phyloP scores from a whole-genome alignment of 2,329 filamentous ascomycete genomes.

The Ascomycota sp. region DNA sequence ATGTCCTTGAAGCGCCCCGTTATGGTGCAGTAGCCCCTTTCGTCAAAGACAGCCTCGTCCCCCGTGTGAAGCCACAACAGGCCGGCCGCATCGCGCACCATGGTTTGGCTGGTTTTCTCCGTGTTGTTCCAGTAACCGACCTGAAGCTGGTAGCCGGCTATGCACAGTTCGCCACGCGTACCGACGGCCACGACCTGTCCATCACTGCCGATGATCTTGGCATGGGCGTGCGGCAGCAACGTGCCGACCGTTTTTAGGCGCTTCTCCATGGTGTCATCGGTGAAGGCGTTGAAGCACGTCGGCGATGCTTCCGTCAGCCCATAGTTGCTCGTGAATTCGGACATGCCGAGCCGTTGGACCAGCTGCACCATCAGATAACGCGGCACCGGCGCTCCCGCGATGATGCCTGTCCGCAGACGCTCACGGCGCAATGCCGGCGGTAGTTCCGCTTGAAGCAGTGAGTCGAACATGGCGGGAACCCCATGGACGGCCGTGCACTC shows the following conservation, averaged over 20 bases:
- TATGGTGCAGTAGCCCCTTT: slow-evolving; percentile 47
- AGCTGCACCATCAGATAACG: slow-evolving; percentile 52
- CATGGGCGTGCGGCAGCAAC: slow-evolving; percentile 50
- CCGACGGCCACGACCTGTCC: slow-evolving; percentile 46
- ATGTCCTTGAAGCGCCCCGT: slow-evolving; percentile 62
- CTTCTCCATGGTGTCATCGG: slow-evolving; percentile 43
- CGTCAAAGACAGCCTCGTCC: slow-evolving; percentile 46
- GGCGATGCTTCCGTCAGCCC: slow-evolving; percentile 59
- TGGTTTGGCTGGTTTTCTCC: slow-evolving; percentile 44
- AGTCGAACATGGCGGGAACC: slow-evolving; percentile 69
- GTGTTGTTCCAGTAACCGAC: slow-evolving; percentile 46
- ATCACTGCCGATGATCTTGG: slow-evolving; percentile 53
- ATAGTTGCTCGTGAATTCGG: slow-evolving; percentile 48
- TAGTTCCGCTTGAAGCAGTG: slow-evolving; percentile 26
- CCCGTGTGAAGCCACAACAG: slow-evolving; percentile 43
- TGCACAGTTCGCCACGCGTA: slow-evolving; percentile 49
- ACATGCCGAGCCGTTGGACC: slow-evolving; percentile 50
- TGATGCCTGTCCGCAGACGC: slow-evolving; percentile 49
- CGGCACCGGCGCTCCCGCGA: slow-evolving; percentile 58
- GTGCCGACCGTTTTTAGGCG: slow-evolving; percentile 53
- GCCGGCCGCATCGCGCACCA: slow-evolving; percentile 28
- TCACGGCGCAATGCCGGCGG: slow-evolving; percentile 21
- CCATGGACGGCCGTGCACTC: slow-evolving; percentile 55
- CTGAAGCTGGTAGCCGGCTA: slow-evolving; percentile 56
- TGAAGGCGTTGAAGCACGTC: slow-evolving; percentile 62